Percentiles rank a stretch among this genome's conserved stretches.
phyloP scores from a whole-genome alignment of 805 yeast species.

The Yarrowia keelungensis region DNA sequence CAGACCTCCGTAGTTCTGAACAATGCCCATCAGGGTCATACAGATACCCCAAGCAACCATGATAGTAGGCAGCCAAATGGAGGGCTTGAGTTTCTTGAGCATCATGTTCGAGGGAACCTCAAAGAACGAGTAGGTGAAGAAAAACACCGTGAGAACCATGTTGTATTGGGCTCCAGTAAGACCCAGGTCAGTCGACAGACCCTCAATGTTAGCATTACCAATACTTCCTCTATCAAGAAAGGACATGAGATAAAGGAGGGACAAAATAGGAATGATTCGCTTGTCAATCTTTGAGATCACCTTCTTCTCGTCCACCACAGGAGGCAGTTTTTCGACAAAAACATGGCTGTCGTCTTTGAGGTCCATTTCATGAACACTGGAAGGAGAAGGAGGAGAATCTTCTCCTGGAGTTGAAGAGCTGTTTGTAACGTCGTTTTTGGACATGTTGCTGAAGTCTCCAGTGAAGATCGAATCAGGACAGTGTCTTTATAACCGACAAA shows the following conservation, averaged over 20 bases:
- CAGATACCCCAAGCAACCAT: constrained; percentile 52
- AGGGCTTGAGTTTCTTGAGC: constrained; percentile 50
- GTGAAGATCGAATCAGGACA: too few relatives aligned
- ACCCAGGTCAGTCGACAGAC: constrained; percentile 53
- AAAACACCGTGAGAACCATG: constrained; percentile 55
- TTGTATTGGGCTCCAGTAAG: constrained; percentile 49
- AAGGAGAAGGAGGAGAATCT: background rate
- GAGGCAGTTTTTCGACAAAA: constrained; percentile 35
- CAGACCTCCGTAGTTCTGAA: constrained; percentile 49
- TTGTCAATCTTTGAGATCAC: constrained; percentile 53
- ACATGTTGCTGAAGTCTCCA: background rate
- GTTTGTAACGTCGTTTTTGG: background rate
- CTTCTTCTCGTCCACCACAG: constrained; percentile 39
- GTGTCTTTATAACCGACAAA: too few relatives aligned
- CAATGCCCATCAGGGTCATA: constrained; percentile 50
- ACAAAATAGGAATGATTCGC: constrained; percentile 56
- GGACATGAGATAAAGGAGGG: constrained; percentile 57
- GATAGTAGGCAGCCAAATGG: constrained; percentile 48
- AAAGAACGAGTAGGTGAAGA: constrained; percentile 44
- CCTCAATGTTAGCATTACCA: constrained; percentile 62
- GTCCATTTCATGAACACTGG: constrained; percentile 9
- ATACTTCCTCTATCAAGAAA: constrained; percentile 61
- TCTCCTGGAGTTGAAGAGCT: too few relatives aligned
- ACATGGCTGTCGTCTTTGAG: background rate
- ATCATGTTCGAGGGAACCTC: constrained; percentile 45